phyloP scores from a whole-genome alignment of 2,329 filamentous ascomycete genomes.

The Clonostachys chloroleuca region DNA sequence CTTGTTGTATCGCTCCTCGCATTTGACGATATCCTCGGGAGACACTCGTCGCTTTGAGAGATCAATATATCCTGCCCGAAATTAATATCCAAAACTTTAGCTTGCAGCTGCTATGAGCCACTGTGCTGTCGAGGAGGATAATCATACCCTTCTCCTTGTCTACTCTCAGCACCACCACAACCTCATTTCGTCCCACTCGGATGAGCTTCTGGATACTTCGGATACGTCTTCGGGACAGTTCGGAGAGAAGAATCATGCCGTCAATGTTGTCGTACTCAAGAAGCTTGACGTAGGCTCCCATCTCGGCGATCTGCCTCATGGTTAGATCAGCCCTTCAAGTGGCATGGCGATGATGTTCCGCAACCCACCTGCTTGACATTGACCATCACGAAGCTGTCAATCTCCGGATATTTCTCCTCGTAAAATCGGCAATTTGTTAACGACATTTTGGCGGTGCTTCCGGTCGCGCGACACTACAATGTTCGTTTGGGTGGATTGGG shows the following conservation, averaged over 20 bases:
- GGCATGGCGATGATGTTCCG: not conserved
- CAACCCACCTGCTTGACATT: constrained; percentile 88
- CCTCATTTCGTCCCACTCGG: constrained; percentile 94
- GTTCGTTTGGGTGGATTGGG: not conserved
- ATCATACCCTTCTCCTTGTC: constrained; percentile 92
- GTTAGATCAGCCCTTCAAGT: constrained; percentile 9
- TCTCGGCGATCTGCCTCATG: constrained; percentile 79
- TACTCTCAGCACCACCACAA: constrained; percentile 96
- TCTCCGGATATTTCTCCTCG: constrained; percentile 90
- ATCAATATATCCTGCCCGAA: constrained; percentile 77
- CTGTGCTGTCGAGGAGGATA: not conserved
- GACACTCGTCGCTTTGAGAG: constrained; percentile 97
- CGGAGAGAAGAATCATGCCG: constrained; percentile 98
- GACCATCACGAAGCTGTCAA: constrained; percentile 99
- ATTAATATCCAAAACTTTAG: not conserved
- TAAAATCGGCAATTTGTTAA: constrained; percentile 97
- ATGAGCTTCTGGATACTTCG: constrained; percentile 99
- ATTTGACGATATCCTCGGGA: constrained; percentile 95
- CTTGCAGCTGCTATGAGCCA: constrained; percentile 1
- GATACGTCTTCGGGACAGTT: constrained; percentile 96
- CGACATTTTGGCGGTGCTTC: constrained; percentile 68
- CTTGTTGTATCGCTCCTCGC: constrained; percentile 99
- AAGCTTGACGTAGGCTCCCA: constrained; percentile 99
- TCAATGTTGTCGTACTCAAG: constrained; percentile 99
- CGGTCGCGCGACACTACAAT: constrained; percentile 7